Evolutionary conservation across 306 rosid genomes (phyloP).

Genomic region (Malus sieversii): DNA sequence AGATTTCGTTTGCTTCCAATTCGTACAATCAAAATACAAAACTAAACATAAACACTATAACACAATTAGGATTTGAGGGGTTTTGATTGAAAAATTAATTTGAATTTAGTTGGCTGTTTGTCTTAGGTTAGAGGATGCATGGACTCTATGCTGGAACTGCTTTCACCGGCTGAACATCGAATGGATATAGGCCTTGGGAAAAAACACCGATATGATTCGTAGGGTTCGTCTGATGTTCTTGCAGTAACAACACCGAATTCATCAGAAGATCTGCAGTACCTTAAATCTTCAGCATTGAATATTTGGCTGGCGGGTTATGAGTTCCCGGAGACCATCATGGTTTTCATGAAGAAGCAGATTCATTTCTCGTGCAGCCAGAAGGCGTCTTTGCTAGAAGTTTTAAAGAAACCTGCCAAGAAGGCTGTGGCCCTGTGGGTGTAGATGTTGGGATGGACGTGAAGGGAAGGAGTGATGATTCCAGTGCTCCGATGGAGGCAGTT

Average conservation of each 20-base stretch:
- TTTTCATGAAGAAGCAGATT: slow-evolving; percentile 65
- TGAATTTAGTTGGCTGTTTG: neutral
- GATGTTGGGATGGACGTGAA: slow-evolving; percentile 74
- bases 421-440: slow-evolving; percentile 32
- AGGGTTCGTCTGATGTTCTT: slow-evolving; percentile 73
- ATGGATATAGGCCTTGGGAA: slow-evolving; percentile 71
- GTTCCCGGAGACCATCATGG: slow-evolving; percentile 89
- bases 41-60: no score
- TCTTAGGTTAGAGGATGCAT: neutral
- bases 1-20: neutral
- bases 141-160: neutral
- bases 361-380: slow-evolving; percentile 82
- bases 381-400: slow-evolving; percentile 62
- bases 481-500: no score
- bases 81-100: neutral
- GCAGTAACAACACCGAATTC: slow-evolving; percentile 67
- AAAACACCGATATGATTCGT: slow-evolving; percentile 41
- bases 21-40: neutral
- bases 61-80: neutral
- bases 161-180: slow-evolving; percentile 67
- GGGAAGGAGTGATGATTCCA: slow-evolving; percentile 19
- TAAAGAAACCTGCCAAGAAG: slow-evolving; percentile 55
- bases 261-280: slow-evolving; percentile 85
- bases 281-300: slow-evolving; percentile 75
- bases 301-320: slow-evolving; percentile 84